phyloP scores from a whole-genome alignment of 306 rosid species.

The Urtica urens region DNA sequence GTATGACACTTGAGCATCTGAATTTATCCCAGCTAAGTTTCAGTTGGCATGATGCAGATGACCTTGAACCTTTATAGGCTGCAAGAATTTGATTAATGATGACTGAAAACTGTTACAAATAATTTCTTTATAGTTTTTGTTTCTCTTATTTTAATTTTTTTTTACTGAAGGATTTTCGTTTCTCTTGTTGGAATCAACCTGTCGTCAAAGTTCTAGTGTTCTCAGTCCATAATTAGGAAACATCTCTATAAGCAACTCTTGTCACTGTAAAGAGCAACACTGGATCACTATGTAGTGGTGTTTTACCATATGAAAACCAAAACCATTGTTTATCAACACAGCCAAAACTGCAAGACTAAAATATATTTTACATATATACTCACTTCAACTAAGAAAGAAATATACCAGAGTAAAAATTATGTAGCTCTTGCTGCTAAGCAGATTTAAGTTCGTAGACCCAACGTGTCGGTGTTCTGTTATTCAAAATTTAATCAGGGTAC shows the following conservation, averaged over 20 bases:
- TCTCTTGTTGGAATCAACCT: not conserved
- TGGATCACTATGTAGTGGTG: no score
- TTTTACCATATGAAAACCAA: no score
- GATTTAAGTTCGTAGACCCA: constrained; percentile 91
- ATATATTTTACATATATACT: constrained; percentile 18
- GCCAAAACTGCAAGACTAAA: constrained; percentile 7
- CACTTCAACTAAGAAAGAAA: constrained; percentile 17
- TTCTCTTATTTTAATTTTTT: no score
- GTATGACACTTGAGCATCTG: no score
- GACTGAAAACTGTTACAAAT: not conserved
- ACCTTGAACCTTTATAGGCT: not conserved
- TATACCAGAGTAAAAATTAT: constrained; percentile 88
- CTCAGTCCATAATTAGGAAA: not conserved
- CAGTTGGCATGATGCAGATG: not conserved
- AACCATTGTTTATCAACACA: no score
- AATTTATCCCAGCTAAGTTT: not conserved
- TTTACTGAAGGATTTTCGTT: no score
- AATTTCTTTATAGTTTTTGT: no score
- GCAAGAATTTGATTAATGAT: not conserved
- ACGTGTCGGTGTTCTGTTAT: constrained; percentile 93
- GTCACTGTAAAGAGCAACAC: no score
- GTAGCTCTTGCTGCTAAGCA: constrained; percentile 98
- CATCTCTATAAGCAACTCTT: not conserved
- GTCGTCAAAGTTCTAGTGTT: not conserved
- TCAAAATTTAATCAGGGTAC: constrained; percentile 16